Percentiles rank a stretch among this genome's conserved stretches.
Evolutionary conservation across 163 green algal species (phyloP).

Genomic region (Volvox carteri): DNA sequence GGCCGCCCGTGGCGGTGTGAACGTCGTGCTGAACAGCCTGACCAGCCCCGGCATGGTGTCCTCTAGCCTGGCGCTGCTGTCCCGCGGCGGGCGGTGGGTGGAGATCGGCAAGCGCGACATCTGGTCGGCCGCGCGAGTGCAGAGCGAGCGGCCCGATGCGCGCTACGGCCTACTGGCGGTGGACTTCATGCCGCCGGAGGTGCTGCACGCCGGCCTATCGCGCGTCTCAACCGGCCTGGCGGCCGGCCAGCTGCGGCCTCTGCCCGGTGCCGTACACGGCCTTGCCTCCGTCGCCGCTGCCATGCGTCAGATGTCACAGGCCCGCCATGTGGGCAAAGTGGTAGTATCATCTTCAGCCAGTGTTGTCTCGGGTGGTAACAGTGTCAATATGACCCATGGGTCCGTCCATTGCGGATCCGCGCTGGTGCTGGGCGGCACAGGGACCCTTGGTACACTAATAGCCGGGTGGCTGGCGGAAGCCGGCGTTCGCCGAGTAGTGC

Average conservation of each 20-base stretch:
- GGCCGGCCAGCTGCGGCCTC: slow-evolving; percentile 42
- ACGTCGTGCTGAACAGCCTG: slow-evolving; percentile 87
- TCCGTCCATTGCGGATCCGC: slow-evolving; percentile 14
- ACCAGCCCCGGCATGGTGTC: slow-evolving; percentile 87
- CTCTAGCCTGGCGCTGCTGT: slow-evolving; percentile 70
- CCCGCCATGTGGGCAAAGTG: slow-evolving; percentile 77
- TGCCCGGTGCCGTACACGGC: slow-evolving; percentile 54
- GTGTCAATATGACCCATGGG: not conserved
- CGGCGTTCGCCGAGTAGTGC: slow-evolving; percentile 61
- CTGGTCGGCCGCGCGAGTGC: slow-evolving; percentile 68
- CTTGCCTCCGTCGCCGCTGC: slow-evolving; percentile 61
- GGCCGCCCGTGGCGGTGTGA: slow-evolving; percentile 57
- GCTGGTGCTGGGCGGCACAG: slow-evolving; percentile 75
- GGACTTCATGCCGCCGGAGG: slow-evolving; percentile 71
- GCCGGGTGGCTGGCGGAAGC: slow-evolving; percentile 65
- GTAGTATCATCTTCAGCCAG: slow-evolving; percentile 53
- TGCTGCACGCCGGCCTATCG: slow-evolving; percentile 11
- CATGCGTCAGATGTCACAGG: slow-evolving; percentile 77
- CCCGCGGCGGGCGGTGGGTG: slow-evolving; percentile 76
- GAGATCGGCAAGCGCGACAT: slow-evolving; percentile 88
- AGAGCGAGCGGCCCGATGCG: slow-evolving; percentile 70
- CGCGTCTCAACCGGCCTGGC: slow-evolving; percentile 44
- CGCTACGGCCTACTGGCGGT: slow-evolving; percentile 73
- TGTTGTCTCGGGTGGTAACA: not conserved
- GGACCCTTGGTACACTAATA: slow-evolving; percentile 69